Conservation (phyloP, 345 rosid species). For the Clarkia xantiana region DNA sequence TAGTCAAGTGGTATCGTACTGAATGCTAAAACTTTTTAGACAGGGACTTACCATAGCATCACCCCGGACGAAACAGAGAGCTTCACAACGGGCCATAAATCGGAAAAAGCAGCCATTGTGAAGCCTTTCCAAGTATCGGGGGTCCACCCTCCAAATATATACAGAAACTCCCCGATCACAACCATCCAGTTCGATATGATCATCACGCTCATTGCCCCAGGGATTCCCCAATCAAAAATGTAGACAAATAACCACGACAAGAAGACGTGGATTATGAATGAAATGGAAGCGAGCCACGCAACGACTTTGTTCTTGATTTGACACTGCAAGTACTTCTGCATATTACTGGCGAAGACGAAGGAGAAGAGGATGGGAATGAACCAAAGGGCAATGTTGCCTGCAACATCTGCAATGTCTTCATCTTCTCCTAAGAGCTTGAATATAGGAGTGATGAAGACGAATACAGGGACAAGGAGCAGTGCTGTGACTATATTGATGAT, state of each 20-base stretch:
- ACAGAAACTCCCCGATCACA: conserved; percentile 28
- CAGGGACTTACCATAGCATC: conserved; percentile 12
- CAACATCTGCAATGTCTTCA: conserved; percentile 21
- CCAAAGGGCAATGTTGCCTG: conserved; percentile 33
- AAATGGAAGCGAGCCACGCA: conserved; percentile 21
- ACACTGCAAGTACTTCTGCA: conserved; percentile 44
- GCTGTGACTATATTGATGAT: conserved; percentile 20
- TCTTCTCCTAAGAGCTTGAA: conserved; percentile 29
- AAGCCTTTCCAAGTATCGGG: conserved; percentile 16
- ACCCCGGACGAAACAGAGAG: conserved; percentile 27
- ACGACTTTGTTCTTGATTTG: conserved; percentile 35
- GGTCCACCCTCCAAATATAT: conserved; percentile 15
- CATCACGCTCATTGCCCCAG: conserved; percentile 38
- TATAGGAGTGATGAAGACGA: conserved; percentile 25
- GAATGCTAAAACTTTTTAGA: background rate
- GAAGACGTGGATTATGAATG: conserved; percentile 19
- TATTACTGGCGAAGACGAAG: conserved; percentile 24
- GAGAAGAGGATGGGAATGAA: conserved; percentile 32
- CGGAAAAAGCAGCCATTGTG: conserved; percentile 13
- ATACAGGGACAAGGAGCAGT: conserved; percentile 25
- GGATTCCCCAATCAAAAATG: conserved; percentile 24
- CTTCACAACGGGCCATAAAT: conserved; percentile 29
- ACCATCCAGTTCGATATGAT: conserved; percentile 30
- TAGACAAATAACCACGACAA: conserved; percentile 30
- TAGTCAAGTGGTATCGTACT: too few species aligned